Evolutionary conservation across 164 flowering plant species (phyloP).

Genomic region (Liquidambar formosana): DNA sequence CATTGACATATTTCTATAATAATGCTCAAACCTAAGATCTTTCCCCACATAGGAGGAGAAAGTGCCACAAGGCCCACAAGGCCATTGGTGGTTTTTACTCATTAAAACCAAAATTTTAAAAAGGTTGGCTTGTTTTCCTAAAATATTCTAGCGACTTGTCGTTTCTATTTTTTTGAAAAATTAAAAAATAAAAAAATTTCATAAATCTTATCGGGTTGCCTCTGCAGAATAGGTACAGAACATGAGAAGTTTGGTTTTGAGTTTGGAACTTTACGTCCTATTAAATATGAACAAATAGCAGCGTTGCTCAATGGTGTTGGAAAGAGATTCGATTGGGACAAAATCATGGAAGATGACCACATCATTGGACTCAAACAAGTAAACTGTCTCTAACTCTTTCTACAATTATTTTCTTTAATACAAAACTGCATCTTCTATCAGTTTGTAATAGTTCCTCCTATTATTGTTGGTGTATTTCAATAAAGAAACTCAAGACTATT

Average conservation of each 20-base stretch:
- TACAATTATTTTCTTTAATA: not conserved
- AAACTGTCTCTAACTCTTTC: not conserved
- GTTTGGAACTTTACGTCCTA: constrained; percentile 62
- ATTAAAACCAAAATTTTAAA: too few species aligned
- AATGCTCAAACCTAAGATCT: too few species aligned
- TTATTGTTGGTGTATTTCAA: not conserved
- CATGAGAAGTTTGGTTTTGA: constrained; percentile 99
- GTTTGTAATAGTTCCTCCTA: too few species aligned
- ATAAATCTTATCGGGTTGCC: constrained; percentile 1
- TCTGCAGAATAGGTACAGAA: constrained; percentile 95
- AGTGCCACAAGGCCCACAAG: too few species aligned
- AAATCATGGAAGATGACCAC: constrained; percentile 89
- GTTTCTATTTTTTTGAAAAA: too few species aligned
- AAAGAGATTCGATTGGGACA: constrained; percentile 99
- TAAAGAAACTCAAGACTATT: constrained; percentile 1
- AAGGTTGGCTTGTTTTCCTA: too few species aligned
- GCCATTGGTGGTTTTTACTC: too few species aligned
- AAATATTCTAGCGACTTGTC: too few species aligned
- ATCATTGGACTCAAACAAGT: constrained; percentile 97
- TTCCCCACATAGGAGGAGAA: too few species aligned
- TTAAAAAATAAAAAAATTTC: too few species aligned
- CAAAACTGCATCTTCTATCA: too few species aligned
- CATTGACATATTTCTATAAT: too few species aligned
- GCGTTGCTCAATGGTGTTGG: constrained; percentile 83
- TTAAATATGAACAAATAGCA: constrained; percentile 87